Evolutionary conservation across 2,329 filamentous ascomycete species (phyloP), one percentile per base, ranked within the genome.

Genomic region (Scortechinia acanthostroma): DNA sequence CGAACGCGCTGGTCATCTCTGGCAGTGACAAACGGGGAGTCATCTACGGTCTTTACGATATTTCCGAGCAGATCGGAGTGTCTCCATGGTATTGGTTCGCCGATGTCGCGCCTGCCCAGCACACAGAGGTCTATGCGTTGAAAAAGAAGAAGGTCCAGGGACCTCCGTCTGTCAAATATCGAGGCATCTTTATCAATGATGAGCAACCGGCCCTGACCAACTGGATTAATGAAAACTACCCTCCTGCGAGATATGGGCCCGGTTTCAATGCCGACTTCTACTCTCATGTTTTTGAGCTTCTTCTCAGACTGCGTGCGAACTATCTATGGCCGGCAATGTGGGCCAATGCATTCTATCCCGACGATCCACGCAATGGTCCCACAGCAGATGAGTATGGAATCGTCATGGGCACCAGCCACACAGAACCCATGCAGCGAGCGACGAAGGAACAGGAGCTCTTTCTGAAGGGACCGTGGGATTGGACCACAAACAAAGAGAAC

Each of bases 71-170:
- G 50, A 78, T 80, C 45, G 76, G 76, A 21, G 73, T 80, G 3
- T 79, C 75, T 2, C 76, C 76, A 21, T 80, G 74, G 73, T 66
- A 78, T 55, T 80, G 66, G 62, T 79, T 70, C 62, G 76, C 76
- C 10, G 76, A 80, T 51, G 70, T 76, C 1, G 65, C 73, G 1
- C 54, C 69, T 1, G 63, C 66, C 14, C 62, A 65, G 43, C 65
- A 73, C 45, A 51, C 61, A 3, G 61, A 59, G 15, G 68, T 79
- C 45, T 76, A 70, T 51, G 70, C 71, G 5, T 56, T 68, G 20
- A 57, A 65, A 35, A 62, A 58, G 2, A 60, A 57, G 6, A 69
- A 69, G 33, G 56, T 64, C 1, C 70, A 76, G 44, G 68, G 66
- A 13, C 63, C 73, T 0, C 76, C 76, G 2, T 71, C 70, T 2